A percentile compares a stretch with the other conserved stretches of the same genome.
phyloP scores from a whole-genome alignment of 495 filamentous ascomycete species.

The Penicillium crystallinum region DNA sequence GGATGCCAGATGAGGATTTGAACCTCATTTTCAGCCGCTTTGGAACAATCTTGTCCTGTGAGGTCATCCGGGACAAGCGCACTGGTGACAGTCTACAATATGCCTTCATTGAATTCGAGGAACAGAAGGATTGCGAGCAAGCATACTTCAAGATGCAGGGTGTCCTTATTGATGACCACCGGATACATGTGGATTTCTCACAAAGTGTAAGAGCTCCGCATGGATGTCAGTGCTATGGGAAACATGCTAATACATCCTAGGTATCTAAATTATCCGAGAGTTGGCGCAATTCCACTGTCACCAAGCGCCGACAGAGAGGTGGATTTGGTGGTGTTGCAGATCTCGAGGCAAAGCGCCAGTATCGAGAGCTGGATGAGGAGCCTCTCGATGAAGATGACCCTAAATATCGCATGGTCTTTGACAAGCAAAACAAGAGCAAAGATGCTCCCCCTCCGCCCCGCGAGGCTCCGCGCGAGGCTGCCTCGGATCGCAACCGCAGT shows the following conservation, averaged over 20 bases:
- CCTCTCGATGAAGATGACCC: constrained; percentile 50
- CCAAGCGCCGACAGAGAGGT: constrained; percentile 67
- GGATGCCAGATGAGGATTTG: constrained; percentile 73
- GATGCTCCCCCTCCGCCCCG: neutral
- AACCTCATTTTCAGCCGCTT: constrained; percentile 96
- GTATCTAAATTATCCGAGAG: constrained; percentile 81
- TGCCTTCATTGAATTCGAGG: constrained; percentile 94
- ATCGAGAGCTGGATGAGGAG: constrained; percentile 61
- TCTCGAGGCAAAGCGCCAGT: constrained; percentile 87
- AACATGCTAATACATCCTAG: constrained; percentile 32
- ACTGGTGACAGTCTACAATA: constrained; percentile 96
- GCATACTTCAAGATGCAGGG: constrained; percentile 99
- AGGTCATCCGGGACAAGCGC: constrained; percentile 91
- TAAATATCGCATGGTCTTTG: constrained; percentile 77
- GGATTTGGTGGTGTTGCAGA: constrained; percentile 86
- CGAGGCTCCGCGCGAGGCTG: constrained; percentile 13
- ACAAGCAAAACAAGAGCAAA: constrained; percentile 39
- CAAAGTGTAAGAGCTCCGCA: constrained; percentile 67
- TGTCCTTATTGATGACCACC: constrained; percentile 93
- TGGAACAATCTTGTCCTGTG: constrained; percentile 89
- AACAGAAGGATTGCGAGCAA: constrained; percentile 86
- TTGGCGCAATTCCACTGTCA: constrained; percentile 85
- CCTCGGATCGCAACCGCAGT: constrained; percentile 19
- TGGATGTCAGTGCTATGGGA: neutral
- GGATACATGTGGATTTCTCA: constrained; percentile 97